Evolutionary conservation across 805 yeast genomes (phyloP).

Genomic region (Kodamaea neixiangensis): DNA sequence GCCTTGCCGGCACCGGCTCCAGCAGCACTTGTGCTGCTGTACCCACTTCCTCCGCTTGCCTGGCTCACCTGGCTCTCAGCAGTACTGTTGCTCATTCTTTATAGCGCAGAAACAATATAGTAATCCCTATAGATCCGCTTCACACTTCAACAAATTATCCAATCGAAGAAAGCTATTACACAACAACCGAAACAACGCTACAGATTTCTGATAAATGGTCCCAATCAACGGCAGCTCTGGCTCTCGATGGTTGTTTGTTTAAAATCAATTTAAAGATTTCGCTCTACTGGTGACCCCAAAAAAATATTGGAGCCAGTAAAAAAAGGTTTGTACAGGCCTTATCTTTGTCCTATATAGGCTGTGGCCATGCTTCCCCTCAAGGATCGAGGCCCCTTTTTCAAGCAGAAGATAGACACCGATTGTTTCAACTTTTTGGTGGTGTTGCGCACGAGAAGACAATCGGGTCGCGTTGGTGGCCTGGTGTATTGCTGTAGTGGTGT

Average conservation of each 20-base stretch:
- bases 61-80: neutral
- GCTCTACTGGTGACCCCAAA: conserved; percentile 5
- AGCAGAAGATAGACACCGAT: neutral
- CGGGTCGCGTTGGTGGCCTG: no score
- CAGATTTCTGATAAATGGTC: neutral
- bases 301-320: conserved; percentile 3
- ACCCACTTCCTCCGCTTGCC: no score
- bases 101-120: no score
- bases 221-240: neutral
- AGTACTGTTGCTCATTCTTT: neutral
- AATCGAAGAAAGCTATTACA: neutral
- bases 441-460: neutral
- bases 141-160: neutral
- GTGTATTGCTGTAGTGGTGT: no score
- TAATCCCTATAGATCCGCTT: no score
- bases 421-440: neutral
- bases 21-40: neutral
- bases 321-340: neutral
- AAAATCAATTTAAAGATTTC: neutral
- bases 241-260: neutral
- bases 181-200: conserved; percentile 1
- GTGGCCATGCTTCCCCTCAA: conserved; percentile 3
- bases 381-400: conserved; percentile 1
- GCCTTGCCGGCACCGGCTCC: neutral
- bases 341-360: neutral